Evolutionary conservation across 1,139 yeast species (phyloP), one percentile per base, ranked within the genome.

Genomic region (Protomyces macrosporus): DNA sequence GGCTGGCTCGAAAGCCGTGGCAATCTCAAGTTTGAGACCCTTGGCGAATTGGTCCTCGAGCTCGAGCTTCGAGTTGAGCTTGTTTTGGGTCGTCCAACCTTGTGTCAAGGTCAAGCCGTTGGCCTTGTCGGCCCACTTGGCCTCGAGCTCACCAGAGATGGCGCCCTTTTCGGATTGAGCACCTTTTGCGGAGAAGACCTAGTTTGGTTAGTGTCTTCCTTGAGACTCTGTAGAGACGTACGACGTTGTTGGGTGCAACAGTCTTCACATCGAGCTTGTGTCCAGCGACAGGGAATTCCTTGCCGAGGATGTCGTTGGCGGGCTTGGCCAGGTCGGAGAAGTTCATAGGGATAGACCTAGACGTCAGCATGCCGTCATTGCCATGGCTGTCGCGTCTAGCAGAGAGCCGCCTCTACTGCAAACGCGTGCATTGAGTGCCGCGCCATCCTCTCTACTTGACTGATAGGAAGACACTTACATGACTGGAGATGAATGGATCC

Each of bases 81-180:
- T 83, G 78, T 93, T 93, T 77, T 96, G 87, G 72, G 96, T 89
- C 81, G 90, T 87, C 97, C 98, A 91, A 74, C 97, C 96, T 82
- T 93, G 98, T 72, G 97, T 90, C 75, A 93, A 81, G 71, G 97
- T 86, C 75, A 93, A 82, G 70, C 98, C 98, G 69, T 95, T 82
- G 69, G 91, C 83, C 83, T 90, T 90, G 84, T 95, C 98, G 69
- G 88, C 80, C 82, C 87, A 89, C 82, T 89, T 90, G 73, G 96
- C 89, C 79, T 93, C 98, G 68, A 93, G 81, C 74, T 88, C 85
- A 72, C 96, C 96, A 70, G 91, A 85, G 73, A 95, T 85, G 72
- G 93, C 81, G 75, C 88, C 87, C 79, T 85, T 85, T 67, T 78
- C 77, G 75, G 86, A 83, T 72, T 95, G 86, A 81, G 89, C 90